Base-by-base conservation (phyloP, 352 stramenopile genomes). In the Peronosclerospora sorghi region DNA sequence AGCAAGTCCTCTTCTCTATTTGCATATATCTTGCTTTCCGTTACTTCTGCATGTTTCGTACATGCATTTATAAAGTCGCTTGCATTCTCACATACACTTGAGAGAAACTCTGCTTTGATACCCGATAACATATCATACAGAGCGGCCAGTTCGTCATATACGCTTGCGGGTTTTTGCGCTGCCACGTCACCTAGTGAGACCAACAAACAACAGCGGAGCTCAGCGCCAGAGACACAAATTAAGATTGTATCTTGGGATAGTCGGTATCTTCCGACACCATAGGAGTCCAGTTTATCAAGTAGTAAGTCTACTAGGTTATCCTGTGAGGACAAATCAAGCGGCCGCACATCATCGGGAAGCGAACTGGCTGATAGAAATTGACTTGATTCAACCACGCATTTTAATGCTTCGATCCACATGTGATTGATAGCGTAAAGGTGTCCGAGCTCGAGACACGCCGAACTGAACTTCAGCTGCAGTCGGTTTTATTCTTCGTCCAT, bases 401-500 rank as follows among this genome's bases (percentile, higher is more conserved):
- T 29, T 1, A 86, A 32, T 0, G 56, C 69, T 18, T 66, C 52
- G 4, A 34, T 26, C 70, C 68, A 85, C 10, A 64, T 53, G 6
- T 51, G 29, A 34, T 56, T 59, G 8, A 51, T 48, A 15, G 66
- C 50, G 32, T 76, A 67, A 14, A 79, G 39, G 0, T 62, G 60
- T 1, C 59, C 57, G 15, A 87, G 51, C 28, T 86, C 73, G 13
- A 92, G 44, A 37, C 65, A 86, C 10, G 75, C 65, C 6, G 79
- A 86, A 20, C 69, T 77, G 42, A 69, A 83, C 48, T 92, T 92
- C 2, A 89, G 50, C 51, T 82, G 62, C 8, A 92, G 56, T 5
- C 79, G 70, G 12, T 49, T 54, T 18, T 83, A 51, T 51, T 92
- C 79, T 59, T 92, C 79, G 19, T 78, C 54, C 72, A 92, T 83